Percentiles rank a stretch among this genome's conserved stretches.
phyloP scores from a whole-genome alignment of 805 yeast species.

The Clavispora phyllophila region DNA sequence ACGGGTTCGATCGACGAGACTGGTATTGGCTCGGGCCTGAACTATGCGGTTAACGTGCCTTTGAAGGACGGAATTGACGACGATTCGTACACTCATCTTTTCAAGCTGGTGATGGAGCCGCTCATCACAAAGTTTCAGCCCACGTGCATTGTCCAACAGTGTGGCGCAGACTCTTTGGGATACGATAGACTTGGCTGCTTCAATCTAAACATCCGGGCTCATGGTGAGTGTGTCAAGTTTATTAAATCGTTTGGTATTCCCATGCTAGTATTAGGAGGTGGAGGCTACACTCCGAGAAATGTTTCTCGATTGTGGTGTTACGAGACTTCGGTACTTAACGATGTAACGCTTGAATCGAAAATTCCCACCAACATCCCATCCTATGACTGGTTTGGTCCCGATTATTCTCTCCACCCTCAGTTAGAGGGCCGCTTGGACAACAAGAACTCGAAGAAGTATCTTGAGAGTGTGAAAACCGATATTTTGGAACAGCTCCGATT shows the following conservation, averaged over 20 bases:
- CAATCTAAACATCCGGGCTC: constrained; percentile 86
- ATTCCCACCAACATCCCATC: constrained; percentile 71
- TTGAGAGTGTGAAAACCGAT: constrained; percentile 72
- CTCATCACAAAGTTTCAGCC: constrained; percentile 89
- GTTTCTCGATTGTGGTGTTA: constrained; percentile 94
- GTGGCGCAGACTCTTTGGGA: constrained; percentile 95
- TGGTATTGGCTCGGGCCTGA: constrained; percentile 85
- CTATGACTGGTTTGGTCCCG: constrained; percentile 83
- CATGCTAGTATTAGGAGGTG: constrained; percentile 90
- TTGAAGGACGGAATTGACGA: constrained; percentile 94
- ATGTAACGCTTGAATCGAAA: constrained; percentile 42
- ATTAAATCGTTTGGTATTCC: constrained; percentile 88
- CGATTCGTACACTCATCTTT: constrained; percentile 67
- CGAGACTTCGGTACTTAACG: constrained; percentile 79
- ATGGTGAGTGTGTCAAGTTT: constrained; percentile 90
- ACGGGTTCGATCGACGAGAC: constrained; percentile 89
- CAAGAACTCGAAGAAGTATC: constrained; percentile 74
- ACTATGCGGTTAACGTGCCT: constrained; percentile 88
- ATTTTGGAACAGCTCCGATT: constrained; percentile 76
- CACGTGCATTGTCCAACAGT: constrained; percentile 88
- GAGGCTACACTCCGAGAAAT: constrained; percentile 95
- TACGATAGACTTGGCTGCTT: constrained; percentile 93
- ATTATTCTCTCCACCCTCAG: constrained; percentile 79
- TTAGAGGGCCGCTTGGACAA: constrained; percentile 59
- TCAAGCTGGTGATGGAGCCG: constrained; percentile 86